phyloP scores from a whole-genome alignment of 495 filamentous ascomycete species.

The Penicillium cinerascens region DNA sequence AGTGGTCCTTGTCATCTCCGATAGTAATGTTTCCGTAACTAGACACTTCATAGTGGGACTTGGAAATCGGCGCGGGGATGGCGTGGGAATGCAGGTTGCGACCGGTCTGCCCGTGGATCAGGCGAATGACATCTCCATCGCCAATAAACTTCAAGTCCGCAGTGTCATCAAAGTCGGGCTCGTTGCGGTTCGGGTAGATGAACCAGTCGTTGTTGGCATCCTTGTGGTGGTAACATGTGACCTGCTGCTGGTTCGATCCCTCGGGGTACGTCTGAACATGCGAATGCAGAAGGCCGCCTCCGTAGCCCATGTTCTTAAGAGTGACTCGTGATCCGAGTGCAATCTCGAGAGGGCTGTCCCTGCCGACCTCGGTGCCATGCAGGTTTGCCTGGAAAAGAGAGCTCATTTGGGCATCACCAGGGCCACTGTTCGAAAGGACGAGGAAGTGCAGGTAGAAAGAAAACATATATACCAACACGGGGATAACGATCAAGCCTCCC shows the following conservation, averaged over 20 bases:
- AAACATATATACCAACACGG: conserved; percentile 84
- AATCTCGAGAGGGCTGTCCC: conserved; percentile 88
- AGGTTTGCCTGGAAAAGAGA: conserved; percentile 98
- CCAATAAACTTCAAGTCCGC: conserved; percentile 68
- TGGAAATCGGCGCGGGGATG: conserved; percentile 82
- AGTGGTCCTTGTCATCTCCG: conserved; percentile 97
- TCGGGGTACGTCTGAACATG: conserved; percentile 97
- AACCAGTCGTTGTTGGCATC: conserved; percentile 99
- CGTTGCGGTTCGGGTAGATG: conserved; percentile 84
- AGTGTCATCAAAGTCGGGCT: conserved; percentile 68
- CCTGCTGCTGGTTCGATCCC: conserved; percentile 90
- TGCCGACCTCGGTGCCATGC: conserved; percentile 86
- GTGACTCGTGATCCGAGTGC: conserved; percentile 86
- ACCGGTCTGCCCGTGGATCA: conserved; percentile 93
- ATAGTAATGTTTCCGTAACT: conserved; percentile 95
- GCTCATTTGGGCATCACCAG: conserved; percentile 98
- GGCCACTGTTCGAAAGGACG: conserved; percentile 89
- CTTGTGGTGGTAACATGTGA: conserved; percentile 99
- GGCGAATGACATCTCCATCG: conserved; percentile 73
- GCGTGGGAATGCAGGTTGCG: conserved; percentile 94
- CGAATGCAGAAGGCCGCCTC: conserved; percentile 94
- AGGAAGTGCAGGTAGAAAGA: conserved; percentile 93
- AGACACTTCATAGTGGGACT: conserved; percentile 88
- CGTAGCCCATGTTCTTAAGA: conserved; percentile 98
- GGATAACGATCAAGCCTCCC: conserved; percentile 82